Evolutionary conservation across 2,329 filamentous ascomycete species (phyloP), one percentile per base, ranked within the genome.

Genomic region (Aspergillus quadricinctus): DNA sequence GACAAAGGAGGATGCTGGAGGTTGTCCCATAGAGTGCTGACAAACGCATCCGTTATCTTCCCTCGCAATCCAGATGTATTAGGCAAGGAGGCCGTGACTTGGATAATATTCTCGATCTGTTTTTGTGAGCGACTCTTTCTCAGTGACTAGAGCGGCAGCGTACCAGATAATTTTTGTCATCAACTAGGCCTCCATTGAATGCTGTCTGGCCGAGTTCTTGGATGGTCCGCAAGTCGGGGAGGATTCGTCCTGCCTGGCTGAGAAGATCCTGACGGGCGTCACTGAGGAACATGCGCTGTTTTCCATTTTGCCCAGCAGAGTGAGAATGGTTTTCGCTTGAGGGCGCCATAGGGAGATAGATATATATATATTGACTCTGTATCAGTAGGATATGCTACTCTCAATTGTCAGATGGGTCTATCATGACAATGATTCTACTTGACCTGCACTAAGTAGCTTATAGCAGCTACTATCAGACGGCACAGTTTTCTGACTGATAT

Each of bases 81-180:
- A 3, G 58, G 58, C 43, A 60, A 23, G 3, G 53, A 56, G 1
- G 51, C 31, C 1, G 53, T 37, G 14, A 49, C 21, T 29, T 60
- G 58, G 27, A 58, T 54, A 27, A 60, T 53, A 21, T 50, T 28
- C 5, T 56, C 54, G 8, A 52, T 49, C 54, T 56, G 31, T 48
- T 11, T 10, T 3, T 28, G 31, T 54, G 4, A 28, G 11, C 23
- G 1, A 23, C n/a, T 35, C 11, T 35, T 35, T 14, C 4, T 14
- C 11, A 35, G 31, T 35, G 31, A 5, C 31, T 35, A 3, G n/a
- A 35, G 5, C 17, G 21, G 23, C 10, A 17, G 10, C 54, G n/a
- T 52, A 59, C 57, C 7, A 59, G 54, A 23, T 57, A 59, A 5
- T 55, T 50, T 35, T 29, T 35, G 19, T 59, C 57, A 40, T 59